Evolutionary conservation across 768 basidiomycete genomes (phyloP).

Genomic region (Kwoniella sp.): DNA sequence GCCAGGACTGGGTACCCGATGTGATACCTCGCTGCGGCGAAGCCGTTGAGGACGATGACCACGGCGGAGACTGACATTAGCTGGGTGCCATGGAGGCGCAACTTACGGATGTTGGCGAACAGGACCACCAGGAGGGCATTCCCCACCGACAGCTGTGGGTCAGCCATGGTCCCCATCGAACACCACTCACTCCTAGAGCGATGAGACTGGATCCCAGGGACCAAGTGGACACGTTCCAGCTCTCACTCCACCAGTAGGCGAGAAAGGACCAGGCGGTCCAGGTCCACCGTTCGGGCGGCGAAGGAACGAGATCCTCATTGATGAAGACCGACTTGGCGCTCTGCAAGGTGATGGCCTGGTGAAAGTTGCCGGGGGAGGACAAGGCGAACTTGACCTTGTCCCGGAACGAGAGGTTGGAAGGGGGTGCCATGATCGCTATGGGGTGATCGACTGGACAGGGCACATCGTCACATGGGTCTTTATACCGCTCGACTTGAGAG

Average conservation of each 20-base stretch:
- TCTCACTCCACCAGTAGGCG: constrained; percentile 16
- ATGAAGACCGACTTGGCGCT: constrained; percentile 17
- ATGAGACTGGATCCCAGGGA: constrained; percentile 12
- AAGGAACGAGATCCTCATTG: constrained; percentile 18
- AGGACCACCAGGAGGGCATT: constrained; percentile 15
- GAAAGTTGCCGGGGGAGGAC: constrained; percentile 14
- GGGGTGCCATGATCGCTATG: constrained; percentile 19
- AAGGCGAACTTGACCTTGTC: constrained; percentile 19
- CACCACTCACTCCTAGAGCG: constrained; percentile 12
- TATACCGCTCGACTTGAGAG: no score
- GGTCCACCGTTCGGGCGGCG: constrained; percentile 15
- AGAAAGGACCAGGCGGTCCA: constrained; percentile 10
- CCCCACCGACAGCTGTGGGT: constrained; percentile 11
- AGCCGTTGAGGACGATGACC: constrained; percentile 23
- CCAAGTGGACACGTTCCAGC: constrained; percentile 14
- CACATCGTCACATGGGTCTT: no score
- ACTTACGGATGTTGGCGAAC: constrained; percentile 19
- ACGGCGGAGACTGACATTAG: constrained; percentile 16
- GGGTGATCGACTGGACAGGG: no score
- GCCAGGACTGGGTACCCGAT: constrained; percentile 28
- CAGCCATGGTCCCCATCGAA: not conserved
- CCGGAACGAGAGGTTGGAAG: constrained; percentile 9
- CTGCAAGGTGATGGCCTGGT: constrained; percentile 15
- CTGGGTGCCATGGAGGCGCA: not conserved
- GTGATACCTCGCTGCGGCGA: constrained; percentile 23